Percentiles rank a stretch among this genome's conserved stretches.
These are phyloP conservation scores for Curvularia sp. DNA, from an alignment of 2,329 filamentous ascomycete species.

Conservation along the genomic window DNA sequence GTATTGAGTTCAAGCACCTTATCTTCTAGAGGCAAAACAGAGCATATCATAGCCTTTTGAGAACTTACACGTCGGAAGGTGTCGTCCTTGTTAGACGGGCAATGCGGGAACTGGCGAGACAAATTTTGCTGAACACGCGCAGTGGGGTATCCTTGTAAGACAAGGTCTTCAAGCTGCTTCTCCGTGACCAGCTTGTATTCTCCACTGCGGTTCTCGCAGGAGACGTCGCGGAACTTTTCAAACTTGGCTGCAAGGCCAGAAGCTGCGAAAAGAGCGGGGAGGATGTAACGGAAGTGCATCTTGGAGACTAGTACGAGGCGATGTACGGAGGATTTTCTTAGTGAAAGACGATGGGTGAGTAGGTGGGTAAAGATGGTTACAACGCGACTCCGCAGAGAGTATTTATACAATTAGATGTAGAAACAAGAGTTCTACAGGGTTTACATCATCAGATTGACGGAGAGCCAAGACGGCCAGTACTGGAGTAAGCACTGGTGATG, in stretches of 20 bases:
- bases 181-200: not conserved
- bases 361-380: not conserved
- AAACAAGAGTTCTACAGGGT: not conserved
- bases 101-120: not conserved
- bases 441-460: too few species aligned
- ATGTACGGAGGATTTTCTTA: not conserved
- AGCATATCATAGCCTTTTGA: not conserved
- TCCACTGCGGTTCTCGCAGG: not conserved
- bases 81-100: slow-evolving; percentile 4
- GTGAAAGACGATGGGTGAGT: not conserved
- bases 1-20: too few species aligned
- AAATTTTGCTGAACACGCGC: too few species aligned
- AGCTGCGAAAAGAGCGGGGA: slow-evolving; percentile 4
- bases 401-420: not conserved
- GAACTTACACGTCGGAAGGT: slow-evolving; percentile 3
- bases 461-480: not conserved
- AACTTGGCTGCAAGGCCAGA: not conserved
- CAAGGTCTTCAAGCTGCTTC: not conserved
- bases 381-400: not conserved
- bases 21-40: not conserved
- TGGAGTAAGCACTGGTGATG: not conserved
- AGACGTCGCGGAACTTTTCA: not conserved
- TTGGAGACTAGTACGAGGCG: not conserved
- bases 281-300: slow-evolving; percentile 1
- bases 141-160: not conserved